Base-by-base conservation (phyloP, 2,329 filamentous ascomycete species). In the Calonectria pseudoturangicola region DNA sequence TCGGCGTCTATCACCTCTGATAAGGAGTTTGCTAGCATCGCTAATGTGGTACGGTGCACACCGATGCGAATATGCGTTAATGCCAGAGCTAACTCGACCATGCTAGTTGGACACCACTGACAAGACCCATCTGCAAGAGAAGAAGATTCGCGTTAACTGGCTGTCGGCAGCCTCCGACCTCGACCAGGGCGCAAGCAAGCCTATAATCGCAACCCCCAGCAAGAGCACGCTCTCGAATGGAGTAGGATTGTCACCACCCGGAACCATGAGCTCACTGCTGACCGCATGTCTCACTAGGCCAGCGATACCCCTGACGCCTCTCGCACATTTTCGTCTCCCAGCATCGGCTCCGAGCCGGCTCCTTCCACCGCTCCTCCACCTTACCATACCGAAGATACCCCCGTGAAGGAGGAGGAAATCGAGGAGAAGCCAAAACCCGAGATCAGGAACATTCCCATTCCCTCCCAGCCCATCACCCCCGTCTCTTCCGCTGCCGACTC, bases 111-210 rank as follows among this genome's bases (percentile, higher is more conserved):
- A 90, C 88, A 93, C 82, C 87, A 97, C 88, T 12, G 90, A 94
- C 71, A 98, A 97, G 86, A 88, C 89, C 16, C 88, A 90, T 27
- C 93, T 99, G 72, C 92, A 95, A 81, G 97, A 99, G 88, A 95
- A 93, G 88, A 99, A 98, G 89, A 99, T 99, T 79, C 93, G 96
- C 58, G 97, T 99, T 76, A 90, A 89, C 78, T 99, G 96, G 89
- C 88, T 98, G 50, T 85, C 93, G 60, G 88, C 93, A 12, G 90
- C 91, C 63, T 89, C 89, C 70, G 76, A 82, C 18, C 71, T 77
- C 12, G 79, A 83, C 47, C 66, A 81, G 39, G 73, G 71, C 43
- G 36, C 79, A 45, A 78, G 74, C 30, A 77, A 76, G 43, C 70
- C 81, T 15, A 50, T 73, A 12, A 67, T 79, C 5, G 76, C 79